These are phyloP conservation scores for Tetrastigma voinierianum DNA, from an alignment of 164 flowering plant species.

Conservation along the genomic window DNA sequence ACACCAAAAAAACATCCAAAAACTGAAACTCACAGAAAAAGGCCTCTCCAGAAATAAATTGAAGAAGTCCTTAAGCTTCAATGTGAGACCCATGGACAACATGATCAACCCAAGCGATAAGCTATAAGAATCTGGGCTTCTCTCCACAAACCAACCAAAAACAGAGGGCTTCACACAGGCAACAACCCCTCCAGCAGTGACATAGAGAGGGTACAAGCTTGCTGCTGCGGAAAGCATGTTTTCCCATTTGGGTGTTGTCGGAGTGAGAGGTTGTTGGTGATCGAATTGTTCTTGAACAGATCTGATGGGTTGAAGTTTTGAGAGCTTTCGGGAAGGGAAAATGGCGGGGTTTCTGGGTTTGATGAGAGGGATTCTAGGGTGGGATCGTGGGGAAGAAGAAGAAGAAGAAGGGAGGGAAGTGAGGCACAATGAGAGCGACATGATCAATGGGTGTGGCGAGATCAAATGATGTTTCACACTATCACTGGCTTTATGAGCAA, in stretches of 20 bases:
- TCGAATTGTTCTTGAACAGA: constrained; percentile 22
- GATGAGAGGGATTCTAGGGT: constrained; percentile 7
- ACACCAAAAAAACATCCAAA: neutral
- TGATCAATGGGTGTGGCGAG: constrained; percentile 5
- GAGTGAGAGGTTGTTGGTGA: constrained; percentile 3
- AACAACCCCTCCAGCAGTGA: constrained; percentile 61
- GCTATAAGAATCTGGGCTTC: constrained; percentile 65
- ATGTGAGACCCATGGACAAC: constrained; percentile 78
- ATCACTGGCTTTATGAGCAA: no score
- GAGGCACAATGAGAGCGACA: constrained; percentile 17
- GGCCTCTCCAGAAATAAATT: constrained; percentile 57
- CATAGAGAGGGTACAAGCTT: constrained; percentile 75
- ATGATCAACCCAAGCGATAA: constrained; percentile 69
- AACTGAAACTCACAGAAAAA: constrained; percentile 53
- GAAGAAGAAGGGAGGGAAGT: constrained; percentile 1
- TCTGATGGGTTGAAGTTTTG: constrained; percentile 4
- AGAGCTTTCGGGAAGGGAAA: constrained; percentile 8
- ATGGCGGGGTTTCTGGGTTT: constrained; percentile 13
- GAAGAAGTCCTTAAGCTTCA: constrained; percentile 62
- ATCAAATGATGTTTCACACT: no score
- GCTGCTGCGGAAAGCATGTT: constrained; percentile 45
- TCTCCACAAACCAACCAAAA: constrained; percentile 70
- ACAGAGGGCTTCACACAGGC: constrained; percentile 72
- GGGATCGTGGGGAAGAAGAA: constrained; percentile 14
- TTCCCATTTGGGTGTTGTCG: constrained; percentile 51